A percentile compares a stretch with the other conserved stretches of the same genome.
Evolutionary conservation across 176 grass and related monocot genomes (phyloP).

Genomic region (barley (Hordeum vulgare)): MorexV3_pseudomolecules_assembly NC_058519.1:350075597-350076096

Average conservation of each 20-base stretch:
- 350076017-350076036: neutral
- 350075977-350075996: no score
- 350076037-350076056: neutral
- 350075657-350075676: constrained; percentile 11
- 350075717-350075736: constrained; percentile 34
- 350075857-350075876: constrained; percentile 85
- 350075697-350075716: constrained; percentile 47
- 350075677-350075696: constrained; percentile 22
- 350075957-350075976: constrained; percentile 34
- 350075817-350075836: constrained; percentile 3
- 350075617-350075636: constrained; percentile 15
- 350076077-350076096: constrained; percentile 64
- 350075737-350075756: constrained; percentile 34
- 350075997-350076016: no score
- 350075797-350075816: neutral
- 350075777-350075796: neutral
- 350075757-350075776: neutral
- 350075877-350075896: constrained; percentile 60
- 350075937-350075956: constrained; percentile 47
- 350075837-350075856: constrained; percentile 74
- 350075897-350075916: constrained; percentile 66
- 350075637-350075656: constrained; percentile 24
- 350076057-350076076: neutral
- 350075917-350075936: constrained; percentile 81
- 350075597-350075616: constrained; percentile 20